Percentiles rank a stretch among this genome's conserved stretches.
phyloP scores from a whole-genome alignment of 768 basidiomycete species.

The Boletus speciosus region DNA sequence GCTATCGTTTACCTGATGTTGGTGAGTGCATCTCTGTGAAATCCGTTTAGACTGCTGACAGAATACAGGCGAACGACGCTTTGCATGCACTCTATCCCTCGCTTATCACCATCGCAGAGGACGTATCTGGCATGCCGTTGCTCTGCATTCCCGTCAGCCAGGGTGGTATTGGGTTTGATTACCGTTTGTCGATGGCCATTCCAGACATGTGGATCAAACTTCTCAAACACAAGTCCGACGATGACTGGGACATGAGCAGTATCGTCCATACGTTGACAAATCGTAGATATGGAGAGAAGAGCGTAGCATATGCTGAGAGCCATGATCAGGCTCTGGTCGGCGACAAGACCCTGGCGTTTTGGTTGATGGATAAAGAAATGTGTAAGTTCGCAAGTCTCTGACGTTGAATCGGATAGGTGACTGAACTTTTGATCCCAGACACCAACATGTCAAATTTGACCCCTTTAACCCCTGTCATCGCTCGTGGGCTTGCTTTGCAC shows the following conservation, averaged over 20 bases:
- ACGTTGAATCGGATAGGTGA: background rate
- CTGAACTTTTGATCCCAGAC: slow-evolving; percentile 43
- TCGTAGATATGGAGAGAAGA: slow-evolving; percentile 84
- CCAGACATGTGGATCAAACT: slow-evolving; percentile 99
- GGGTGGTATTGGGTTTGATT: slow-evolving; percentile 97
- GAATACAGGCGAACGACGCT: slow-evolving; percentile 80
- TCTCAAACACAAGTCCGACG: slow-evolving; percentile 85
- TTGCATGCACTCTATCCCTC: slow-evolving; percentile 79
- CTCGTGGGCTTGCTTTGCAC: slow-evolving; percentile 89
- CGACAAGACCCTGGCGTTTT: slow-evolving; percentile 98
- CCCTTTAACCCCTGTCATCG: slow-evolving; percentile 77
- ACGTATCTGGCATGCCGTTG: slow-evolving; percentile 98
- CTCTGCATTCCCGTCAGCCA: slow-evolving; percentile 73
- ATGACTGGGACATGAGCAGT: slow-evolving; percentile 82
- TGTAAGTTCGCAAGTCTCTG: slow-evolving; percentile 50
- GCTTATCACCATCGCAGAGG: slow-evolving; percentile 92
- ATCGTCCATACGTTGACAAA: slow-evolving; percentile 91
- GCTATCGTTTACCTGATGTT: slow-evolving; percentile 97
- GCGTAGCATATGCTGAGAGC: slow-evolving; percentile 90
- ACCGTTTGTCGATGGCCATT: slow-evolving; percentile 96
- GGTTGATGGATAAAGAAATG: slow-evolving; percentile 99
- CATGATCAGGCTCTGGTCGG: slow-evolving; percentile 98
- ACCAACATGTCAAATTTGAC: slow-evolving; percentile 91
- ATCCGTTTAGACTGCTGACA: slow-evolving; percentile 3
- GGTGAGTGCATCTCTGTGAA: slow-evolving; percentile 44